Evolutionary conservation across 2,329 filamentous ascomycete genomes (phyloP).

Genomic region (Ilyonectria destructans): DNA sequence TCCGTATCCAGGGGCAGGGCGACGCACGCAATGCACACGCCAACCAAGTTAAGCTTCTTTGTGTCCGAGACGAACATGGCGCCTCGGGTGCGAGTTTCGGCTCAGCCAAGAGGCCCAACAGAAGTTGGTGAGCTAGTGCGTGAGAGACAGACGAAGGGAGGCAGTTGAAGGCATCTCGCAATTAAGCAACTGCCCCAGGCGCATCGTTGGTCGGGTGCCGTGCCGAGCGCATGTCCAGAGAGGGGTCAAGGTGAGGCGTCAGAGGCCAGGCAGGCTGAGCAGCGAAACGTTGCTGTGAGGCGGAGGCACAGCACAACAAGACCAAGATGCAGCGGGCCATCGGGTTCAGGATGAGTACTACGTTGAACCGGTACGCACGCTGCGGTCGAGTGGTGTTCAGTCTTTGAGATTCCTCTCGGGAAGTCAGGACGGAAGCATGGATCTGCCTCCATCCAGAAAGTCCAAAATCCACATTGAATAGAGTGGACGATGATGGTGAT

Average conservation of each 20-base stretch:
- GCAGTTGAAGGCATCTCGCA: background rate
- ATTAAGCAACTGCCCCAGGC: background rate
- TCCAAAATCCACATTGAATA: background rate
- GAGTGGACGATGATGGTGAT: slow-evolving; percentile 9
- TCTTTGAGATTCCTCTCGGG: background rate
- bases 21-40: slow-evolving; percentile 42
- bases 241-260: slow-evolving; percentile 16
- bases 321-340: background rate
- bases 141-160: background rate
- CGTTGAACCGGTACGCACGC: background rate
- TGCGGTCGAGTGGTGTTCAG: background rate
- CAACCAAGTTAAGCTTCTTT: slow-evolving; percentile 51
- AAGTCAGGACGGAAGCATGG: background rate
- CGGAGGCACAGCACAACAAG: background rate
- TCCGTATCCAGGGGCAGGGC: slow-evolving; percentile 45
- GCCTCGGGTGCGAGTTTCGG: slow-evolving; percentile 22
- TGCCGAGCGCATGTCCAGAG: background rate
- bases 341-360: background rate
- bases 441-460: background rate
- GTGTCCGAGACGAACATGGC: slow-evolving; percentile 33
- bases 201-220: background rate
- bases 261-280: slow-evolving; percentile 25
- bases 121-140: background rate
- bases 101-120: background rate
- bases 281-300: slow-evolving; percentile 28